Conservation (phyloP, 2,329 filamentous ascomycete species). For the Davidsoniella australis region DNA sequence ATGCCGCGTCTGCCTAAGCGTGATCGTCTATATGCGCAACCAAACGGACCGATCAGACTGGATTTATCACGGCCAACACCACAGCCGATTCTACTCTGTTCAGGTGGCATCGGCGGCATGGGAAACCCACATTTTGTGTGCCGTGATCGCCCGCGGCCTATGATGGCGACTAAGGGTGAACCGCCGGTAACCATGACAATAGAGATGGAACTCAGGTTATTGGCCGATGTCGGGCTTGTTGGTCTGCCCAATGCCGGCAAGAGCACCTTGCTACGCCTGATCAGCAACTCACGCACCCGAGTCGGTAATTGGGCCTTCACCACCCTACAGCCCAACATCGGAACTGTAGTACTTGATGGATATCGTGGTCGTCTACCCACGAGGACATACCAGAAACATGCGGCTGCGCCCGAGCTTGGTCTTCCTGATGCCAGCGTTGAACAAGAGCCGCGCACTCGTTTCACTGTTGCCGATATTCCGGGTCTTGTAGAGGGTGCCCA, state of each 20-base stretch:
- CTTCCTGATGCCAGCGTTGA: conserved; percentile 25
- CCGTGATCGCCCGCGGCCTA: conserved; percentile 54
- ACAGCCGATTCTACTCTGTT: conserved; percentile 67
- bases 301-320: conserved; percentile 96
- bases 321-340: conserved; percentile 85
- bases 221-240: conserved; percentile 88
- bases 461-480: conserved; percentile 91
- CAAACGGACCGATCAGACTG: conserved; percentile 52
- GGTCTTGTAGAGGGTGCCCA: conserved; percentile 86
- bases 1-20: conserved; percentile 36
- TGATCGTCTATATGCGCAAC: conserved; percentile 45
- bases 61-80: conserved; percentile 65
- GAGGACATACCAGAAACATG: conserved; percentile 18
- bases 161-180: conserved; percentile 80
- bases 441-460: conserved; percentile 42
- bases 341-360: conserved; percentile 83
- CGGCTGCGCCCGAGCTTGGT: conserved; percentile 20
- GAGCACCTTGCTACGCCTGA: conserved; percentile 70
- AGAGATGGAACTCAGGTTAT: conserved; percentile 80
- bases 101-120: conserved; percentile 74
- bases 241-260: conserved; percentile 94
- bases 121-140: conserved; percentile 89
- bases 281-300: conserved; percentile 76
- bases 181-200: conserved; percentile 60
- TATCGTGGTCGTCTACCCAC: conserved; percentile 45